Conservation (phyloP, 371 early-diverging fungal species). For the Mucor saturninus region DNA sequence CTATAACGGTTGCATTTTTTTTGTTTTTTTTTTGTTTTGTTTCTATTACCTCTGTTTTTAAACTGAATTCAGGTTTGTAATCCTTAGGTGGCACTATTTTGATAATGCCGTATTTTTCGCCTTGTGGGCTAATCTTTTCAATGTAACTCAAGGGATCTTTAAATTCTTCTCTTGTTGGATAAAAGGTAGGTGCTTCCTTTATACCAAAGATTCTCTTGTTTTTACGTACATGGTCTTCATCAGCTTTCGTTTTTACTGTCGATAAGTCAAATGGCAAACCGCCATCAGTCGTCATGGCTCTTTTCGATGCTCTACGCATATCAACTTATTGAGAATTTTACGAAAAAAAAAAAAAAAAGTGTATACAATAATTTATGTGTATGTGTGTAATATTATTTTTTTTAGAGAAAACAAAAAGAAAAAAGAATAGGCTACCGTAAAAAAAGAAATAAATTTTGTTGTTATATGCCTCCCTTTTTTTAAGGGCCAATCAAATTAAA, state of each 20-base stretch:
- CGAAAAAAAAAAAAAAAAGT: background rate
- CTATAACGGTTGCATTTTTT: background rate
- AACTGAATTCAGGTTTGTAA: conserved; percentile 84
- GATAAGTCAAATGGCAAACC: conserved; percentile 22
- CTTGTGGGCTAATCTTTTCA: conserved; percentile 78
- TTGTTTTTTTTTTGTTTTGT: no score
- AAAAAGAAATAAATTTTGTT: conserved; percentile 5
- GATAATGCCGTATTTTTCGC: conserved; percentile 84
- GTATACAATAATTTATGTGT: background rate
- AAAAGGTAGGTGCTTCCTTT: conserved; percentile 78
- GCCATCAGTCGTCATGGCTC: conserved; percentile 1
- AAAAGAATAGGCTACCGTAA: conserved; percentile 2
- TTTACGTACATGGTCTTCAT: conserved; percentile 4
- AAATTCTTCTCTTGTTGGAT: conserved; percentile 87
- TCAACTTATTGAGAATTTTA: background rate
- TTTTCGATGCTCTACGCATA: conserved; percentile 20
- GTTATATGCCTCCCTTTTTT: background rate
- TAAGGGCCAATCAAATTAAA: conserved; percentile 11
- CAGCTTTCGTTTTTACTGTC: conserved; percentile 12
- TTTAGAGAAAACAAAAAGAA: background rate
- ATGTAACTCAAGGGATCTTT: conserved; percentile 85
- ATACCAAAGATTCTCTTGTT: conserved; percentile 61
- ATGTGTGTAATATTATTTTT: background rate
- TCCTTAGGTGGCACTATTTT: conserved; percentile 92
- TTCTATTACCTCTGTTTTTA: conserved; percentile 78